Base-by-base conservation (phyloP, 768 basidiomycete genomes). In the Sporobolomyces pararoseus region DNA sequence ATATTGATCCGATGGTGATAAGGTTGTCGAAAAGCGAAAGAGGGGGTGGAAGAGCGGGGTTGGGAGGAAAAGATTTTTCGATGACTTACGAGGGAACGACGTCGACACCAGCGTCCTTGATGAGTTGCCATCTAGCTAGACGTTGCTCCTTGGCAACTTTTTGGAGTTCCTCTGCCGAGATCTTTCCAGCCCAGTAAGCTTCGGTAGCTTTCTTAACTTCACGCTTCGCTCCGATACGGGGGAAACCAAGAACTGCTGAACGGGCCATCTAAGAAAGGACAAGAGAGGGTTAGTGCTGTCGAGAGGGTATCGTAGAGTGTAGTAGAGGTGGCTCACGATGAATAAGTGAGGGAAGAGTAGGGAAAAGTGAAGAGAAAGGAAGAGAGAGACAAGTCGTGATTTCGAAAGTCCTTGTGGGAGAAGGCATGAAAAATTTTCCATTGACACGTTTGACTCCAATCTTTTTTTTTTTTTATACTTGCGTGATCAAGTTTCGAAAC, bases 171-270 rank as follows among this genome's bases (percentile, higher is more conserved):
- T 90, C 89, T 42, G 86, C 91, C 70, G 88, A 85, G 79, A 87
- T 83, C 81, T 95, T 97, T 80, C 89, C 89, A 37, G 85, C 91
- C 96, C 96, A 99, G 84, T 98, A 97, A 13, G 66, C 68, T 82
- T 98, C 95, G 78, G 96, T 90, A 75, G 93, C 92, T 84, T 97
- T 95, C 83, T 96, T 96, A 72, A 94, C 86, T 25, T 65, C 63
- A 7, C 70, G 63, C 66, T 66, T 79, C 81, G 64, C 75, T 86
- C 89, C 91, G 81, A 94, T 92, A 78, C 92, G 88, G 77, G 92
- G 92, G 82, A 90, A 93, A 76, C 92, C 92, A 77, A 94, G 86
- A 75, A 93, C 89, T 78, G 89, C 88, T 71, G 90, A 91, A 9
- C 39, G 71, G 31, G 63, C 53, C 37, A 65, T 55, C 51, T 44